phyloP scores from a whole-genome alignment of 257 asterid genomes.

The Schizonepeta tenuifolia region DNA sequence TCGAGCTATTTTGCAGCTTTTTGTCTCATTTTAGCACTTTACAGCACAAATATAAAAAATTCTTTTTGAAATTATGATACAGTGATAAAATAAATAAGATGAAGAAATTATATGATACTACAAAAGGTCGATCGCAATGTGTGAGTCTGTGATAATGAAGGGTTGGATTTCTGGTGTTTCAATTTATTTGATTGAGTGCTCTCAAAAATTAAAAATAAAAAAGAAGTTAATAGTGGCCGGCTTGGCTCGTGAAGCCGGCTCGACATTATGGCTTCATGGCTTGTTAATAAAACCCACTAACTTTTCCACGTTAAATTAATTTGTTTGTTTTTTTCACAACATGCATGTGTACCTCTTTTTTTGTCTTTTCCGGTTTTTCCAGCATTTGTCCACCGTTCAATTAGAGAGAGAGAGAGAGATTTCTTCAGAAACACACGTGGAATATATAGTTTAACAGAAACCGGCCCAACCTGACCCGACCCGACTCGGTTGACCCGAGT shows the following conservation, averaged over 20 bases:
- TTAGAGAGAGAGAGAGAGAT: background rate
- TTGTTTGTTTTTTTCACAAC: constrained; percentile 28
- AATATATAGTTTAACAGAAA: background rate
- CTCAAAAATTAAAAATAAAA: background rate
- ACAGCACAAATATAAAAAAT: background rate
- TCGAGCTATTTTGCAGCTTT: background rate
- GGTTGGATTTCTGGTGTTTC: background rate
- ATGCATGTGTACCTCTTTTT: background rate
- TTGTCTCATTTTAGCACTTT: background rate
- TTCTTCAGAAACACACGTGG: background rate
- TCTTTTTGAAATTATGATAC: background rate
- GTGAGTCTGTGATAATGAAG: background rate
- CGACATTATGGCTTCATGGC: constrained; percentile 28
- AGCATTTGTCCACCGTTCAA: background rate
- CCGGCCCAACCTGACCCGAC: too few species aligned
- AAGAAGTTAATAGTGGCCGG: background rate
- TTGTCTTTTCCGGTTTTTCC: background rate
- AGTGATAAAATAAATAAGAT: background rate
- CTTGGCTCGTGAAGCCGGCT: constrained; percentile 24
- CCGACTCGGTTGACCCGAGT: too few species aligned
- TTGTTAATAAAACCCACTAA: background rate
- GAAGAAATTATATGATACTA: background rate
- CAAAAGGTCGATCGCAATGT: too few species aligned
- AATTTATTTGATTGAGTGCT: background rate
- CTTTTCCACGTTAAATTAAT: background rate